phyloP scores from a whole-genome alignment of 2,329 filamentous ascomycete species.

The Apiospora koreana region DNA sequence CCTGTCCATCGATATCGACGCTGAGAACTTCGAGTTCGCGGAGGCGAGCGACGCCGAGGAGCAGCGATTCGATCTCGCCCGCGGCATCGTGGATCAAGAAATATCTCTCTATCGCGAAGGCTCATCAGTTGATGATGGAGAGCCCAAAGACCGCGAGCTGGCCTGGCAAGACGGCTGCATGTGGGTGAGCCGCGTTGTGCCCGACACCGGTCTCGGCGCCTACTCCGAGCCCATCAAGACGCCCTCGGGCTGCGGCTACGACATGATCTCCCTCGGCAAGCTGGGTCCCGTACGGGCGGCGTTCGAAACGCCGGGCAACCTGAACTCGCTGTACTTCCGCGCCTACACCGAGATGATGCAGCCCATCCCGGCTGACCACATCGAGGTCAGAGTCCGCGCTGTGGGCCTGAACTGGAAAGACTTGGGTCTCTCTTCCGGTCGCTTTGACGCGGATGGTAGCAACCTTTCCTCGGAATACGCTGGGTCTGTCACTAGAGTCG shows the following conservation, averaged over 20 bases:
- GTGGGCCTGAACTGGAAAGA: constrained; percentile 31
- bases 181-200: constrained; percentile 30
- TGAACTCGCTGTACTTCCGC: constrained; percentile 29
- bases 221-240: constrained; percentile 17
- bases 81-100: constrained; percentile 20
- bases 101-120: constrained; percentile 10
- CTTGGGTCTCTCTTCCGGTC: constrained; percentile 23
- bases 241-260: constrained; percentile 4
- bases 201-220: constrained; percentile 22
- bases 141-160: constrained; percentile 28
- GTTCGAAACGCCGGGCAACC: constrained; percentile 29
- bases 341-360: constrained; percentile 21
- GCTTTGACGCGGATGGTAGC: constrained; percentile 20
- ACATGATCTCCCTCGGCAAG: constrained; percentile 16
- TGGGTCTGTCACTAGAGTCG: constrained; percentile 22
- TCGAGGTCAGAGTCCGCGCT: constrained; percentile 30
- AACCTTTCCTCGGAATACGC: constrained; percentile 22
- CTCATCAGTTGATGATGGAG: not conserved
- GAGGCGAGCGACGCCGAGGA: not conserved
- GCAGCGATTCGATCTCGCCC: constrained; percentile 16
- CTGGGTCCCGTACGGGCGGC: constrained; percentile 25
- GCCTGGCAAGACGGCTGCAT: constrained; percentile 30
- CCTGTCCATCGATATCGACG: constrained; percentile 25
- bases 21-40: constrained; percentile 13
- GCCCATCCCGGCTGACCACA: constrained; percentile 21